These are phyloP conservation scores for Phlebiopsis gigantea DNA, from an alignment of 768 basidiomycete genomes.

Conservation along the genomic window DNA sequence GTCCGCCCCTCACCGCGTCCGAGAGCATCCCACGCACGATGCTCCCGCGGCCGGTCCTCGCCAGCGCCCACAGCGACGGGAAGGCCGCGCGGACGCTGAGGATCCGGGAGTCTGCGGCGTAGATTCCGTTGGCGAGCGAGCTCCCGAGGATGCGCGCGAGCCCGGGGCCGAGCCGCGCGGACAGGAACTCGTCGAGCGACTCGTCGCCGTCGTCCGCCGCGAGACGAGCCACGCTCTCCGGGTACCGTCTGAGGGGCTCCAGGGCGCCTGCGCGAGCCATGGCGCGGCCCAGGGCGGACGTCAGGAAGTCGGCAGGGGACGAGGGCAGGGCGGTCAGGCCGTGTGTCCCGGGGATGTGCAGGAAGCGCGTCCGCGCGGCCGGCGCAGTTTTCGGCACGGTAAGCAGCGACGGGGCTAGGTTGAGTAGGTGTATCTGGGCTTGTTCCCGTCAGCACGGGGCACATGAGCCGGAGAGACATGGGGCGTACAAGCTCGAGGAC, in stretches of 20 bases:
- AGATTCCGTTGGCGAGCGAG: constrained; percentile 88
- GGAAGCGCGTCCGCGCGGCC: constrained; percentile 72
- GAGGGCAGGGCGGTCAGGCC: constrained; percentile 51
- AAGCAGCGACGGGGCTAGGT: constrained; percentile 53
- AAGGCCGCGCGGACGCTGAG: constrained; percentile 78
- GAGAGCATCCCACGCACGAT: constrained; percentile 49
- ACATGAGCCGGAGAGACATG: background rate
- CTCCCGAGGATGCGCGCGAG: constrained; percentile 72
- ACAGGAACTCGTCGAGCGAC: constrained; percentile 72
- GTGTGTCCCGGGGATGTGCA: constrained; percentile 47
- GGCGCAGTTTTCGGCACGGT: constrained; percentile 62
- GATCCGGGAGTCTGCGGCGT: constrained; percentile 75
- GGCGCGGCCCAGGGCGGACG: constrained; percentile 32
- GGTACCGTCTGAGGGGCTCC: constrained; percentile 45
- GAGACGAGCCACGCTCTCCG: background rate
- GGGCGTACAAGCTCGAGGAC: constrained; percentile 76
- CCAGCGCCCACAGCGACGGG: constrained; percentile 65
- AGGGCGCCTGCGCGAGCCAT: constrained; percentile 50
- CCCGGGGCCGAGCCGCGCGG: constrained; percentile 63
- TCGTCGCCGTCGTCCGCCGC: constrained; percentile 66
- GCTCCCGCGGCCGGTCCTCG: constrained; percentile 63
- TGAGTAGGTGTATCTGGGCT: constrained; percentile 69
- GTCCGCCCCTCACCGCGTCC: constrained; percentile 4
- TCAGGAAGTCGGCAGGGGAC: constrained; percentile 33
- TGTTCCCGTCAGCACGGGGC: background rate